These are phyloP conservation scores for Sinapis alba DNA, from an alignment of 441 rosid genomes.

Conservation along the genomic window DNA sequence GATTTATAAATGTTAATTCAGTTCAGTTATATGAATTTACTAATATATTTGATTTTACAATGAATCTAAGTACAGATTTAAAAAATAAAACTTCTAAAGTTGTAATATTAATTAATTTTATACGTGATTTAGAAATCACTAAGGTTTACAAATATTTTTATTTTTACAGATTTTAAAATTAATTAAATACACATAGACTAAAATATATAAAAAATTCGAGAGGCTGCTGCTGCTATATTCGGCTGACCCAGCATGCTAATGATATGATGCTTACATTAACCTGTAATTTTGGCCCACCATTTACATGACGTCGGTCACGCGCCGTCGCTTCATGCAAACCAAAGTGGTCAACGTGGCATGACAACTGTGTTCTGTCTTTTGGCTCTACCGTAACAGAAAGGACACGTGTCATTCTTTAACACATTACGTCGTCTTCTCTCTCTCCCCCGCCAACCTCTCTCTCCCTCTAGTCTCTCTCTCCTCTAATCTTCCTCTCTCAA, in stretches of 20 bases:
- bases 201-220: not conserved
- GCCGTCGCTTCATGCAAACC: constrained; percentile 27
- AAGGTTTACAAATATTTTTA: no score
- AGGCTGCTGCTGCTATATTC: not conserved
- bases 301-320: constrained; percentile 29
- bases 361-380: constrained; percentile 12
- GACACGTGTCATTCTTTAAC: constrained; percentile 44
- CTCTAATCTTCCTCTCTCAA: constrained; percentile 19
- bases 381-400: not conserved
- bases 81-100: no score
- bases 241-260: not conserved
- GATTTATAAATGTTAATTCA: no score
- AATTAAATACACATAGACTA: no score
- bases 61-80: no score
- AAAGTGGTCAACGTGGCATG: constrained; percentile 44
- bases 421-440: constrained; percentile 7
- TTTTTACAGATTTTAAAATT: no score
- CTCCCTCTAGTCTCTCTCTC: constrained; percentile 40
- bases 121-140: no score
- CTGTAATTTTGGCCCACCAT: constrained; percentile 12
- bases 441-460: constrained; percentile 70
- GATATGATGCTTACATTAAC: not conserved
- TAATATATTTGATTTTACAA: no score
- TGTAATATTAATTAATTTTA: no score
- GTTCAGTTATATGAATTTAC: no score